These are phyloP conservation scores for Boletus insuetus DNA, from an alignment of 768 basidiomycete species.

Conservation along the genomic window DNA sequence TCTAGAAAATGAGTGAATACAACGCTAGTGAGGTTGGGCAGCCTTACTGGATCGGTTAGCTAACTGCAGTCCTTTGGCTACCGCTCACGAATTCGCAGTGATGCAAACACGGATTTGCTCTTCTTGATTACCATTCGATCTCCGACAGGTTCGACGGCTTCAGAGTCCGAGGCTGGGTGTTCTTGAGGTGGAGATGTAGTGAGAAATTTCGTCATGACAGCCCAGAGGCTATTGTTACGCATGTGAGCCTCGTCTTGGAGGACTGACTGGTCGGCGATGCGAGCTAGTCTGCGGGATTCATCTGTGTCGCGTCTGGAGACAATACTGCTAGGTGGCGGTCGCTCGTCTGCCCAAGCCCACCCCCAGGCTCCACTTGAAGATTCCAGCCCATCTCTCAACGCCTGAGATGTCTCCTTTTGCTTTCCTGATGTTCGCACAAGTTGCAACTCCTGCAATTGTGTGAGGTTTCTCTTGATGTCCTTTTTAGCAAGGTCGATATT, in stretches of 20 bases:
- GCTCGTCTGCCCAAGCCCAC: constrained; percentile 86
- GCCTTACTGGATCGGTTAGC: not conserved
- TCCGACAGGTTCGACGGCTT: constrained; percentile 1
- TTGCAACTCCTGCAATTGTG: constrained; percentile 37
- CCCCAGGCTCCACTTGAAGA: constrained; percentile 58
- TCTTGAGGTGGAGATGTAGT: constrained; percentile 49
- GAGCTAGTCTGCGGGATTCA: constrained; percentile 71
- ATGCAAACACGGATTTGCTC: constrained; percentile 27
- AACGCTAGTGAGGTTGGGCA: not conserved
- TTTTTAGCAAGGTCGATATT: constrained; percentile 63
- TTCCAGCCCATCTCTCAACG: constrained; percentile 33
- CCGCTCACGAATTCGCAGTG: constrained; percentile 19
- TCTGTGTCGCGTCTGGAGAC: constrained; percentile 84
- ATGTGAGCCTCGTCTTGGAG: constrained; percentile 54
- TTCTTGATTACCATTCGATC: constrained; percentile 11
- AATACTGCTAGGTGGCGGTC: constrained; percentile 89
- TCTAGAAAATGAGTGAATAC: constrained; percentile 1
- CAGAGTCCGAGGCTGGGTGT: constrained; percentile 22
- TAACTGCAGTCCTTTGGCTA: constrained; percentile 2
- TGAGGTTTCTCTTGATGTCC: constrained; percentile 57
- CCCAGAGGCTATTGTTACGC: constrained; percentile 75
- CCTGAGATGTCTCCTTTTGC: constrained; percentile 18
- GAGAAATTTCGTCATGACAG: constrained; percentile 60
- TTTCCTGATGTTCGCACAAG: constrained; percentile 19
- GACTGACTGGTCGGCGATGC: constrained; percentile 67